Evolutionary conservation across 768 basidiomycete species (phyloP), one percentile per base, ranked within the genome.

Genomic region (Cystobasidiopsis lactophilus): DNA sequence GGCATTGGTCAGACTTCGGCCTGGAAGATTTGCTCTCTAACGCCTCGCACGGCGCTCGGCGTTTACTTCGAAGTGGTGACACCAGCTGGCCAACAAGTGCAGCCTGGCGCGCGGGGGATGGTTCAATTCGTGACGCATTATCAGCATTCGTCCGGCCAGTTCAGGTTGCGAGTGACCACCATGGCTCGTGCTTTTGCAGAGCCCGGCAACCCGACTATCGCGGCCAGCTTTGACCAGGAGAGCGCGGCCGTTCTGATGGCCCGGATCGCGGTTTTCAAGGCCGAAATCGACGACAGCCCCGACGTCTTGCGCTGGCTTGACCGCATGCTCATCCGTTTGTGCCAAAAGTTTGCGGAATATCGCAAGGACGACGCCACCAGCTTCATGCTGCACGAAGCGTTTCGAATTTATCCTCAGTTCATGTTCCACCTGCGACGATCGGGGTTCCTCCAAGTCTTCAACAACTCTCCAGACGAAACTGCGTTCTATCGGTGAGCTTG

Each of bases 61-160:
- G 85, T 91, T 33, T 98, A 96, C 70, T 95, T 98, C 64, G 93
- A 98, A 66, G 93, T 96, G 27, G 93, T 95, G 56, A 89, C 89
- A 1, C 89, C 88, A 23, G 59, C 58, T 18, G 91, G 89, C 1
- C 86, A 95, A 63, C 80, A 88, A 1, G 72, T 93, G 24, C 78
- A 79, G 59, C 84, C 78, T 5, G 84, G 84, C 52, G 65, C 68
- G 33, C 81, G 86, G 7, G 93, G 93, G 46, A 77, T 95, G 53
- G 85, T 98, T 56, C 93, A 96, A 66, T 96, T 96, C 62, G 84
- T 96, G 52, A 96, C 93, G 16, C 89, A 96, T 65, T 98, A 95
- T 64, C 93, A 96, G 66, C 91, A 96, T 66, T 75, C 91, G 7
- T 85, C 84, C 14, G 93, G 88, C n/a, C 82, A 89, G 64, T 82